phyloP scores from a whole-genome alignment of 768 basidiomycete species.

The Mycena belliarum region DNA sequence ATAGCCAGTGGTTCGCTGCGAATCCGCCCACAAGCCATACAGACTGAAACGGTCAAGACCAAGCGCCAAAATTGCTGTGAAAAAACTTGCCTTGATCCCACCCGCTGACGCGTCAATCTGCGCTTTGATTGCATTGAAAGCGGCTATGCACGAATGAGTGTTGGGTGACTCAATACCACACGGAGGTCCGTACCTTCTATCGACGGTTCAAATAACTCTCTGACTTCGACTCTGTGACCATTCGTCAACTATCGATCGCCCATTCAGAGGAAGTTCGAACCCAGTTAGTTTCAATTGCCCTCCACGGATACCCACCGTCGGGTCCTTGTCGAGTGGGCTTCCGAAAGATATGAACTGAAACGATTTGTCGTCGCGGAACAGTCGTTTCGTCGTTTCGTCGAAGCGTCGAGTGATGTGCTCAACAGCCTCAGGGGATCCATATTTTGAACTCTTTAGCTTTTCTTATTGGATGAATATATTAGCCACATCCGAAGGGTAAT shows the following conservation, averaged over 20 bases:
- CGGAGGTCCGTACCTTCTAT: conserved; percentile 47
- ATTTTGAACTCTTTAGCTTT: conserved; percentile 72
- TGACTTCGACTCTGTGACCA: conserved; percentile 42
- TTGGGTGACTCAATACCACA: background rate
- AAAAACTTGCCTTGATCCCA: conserved; percentile 57
- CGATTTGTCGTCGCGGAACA: conserved; percentile 70
- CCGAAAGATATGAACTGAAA: conserved; percentile 76
- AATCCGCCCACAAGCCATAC: conserved; percentile 85
- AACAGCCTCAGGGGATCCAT: conserved; percentile 67
- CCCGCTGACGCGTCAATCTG: conserved; percentile 73
- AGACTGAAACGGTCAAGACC: conserved; percentile 44
- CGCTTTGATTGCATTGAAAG: conserved; percentile 63
- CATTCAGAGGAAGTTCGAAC: conserved; percentile 32
- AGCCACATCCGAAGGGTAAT: conserved; percentile 18
- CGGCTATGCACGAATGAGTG: conserved; percentile 40
- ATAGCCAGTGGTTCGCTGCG: conserved; percentile 81
- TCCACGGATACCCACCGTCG: conserved; percentile 64
- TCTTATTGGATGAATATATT: too few species aligned
- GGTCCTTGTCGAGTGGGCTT: conserved; percentile 76
- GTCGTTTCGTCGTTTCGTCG: conserved; percentile 80
- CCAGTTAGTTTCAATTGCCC: conserved; percentile 75
- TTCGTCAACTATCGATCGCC: too few species aligned
- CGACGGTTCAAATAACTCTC: conserved; percentile 77
- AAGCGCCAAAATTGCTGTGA: background rate
- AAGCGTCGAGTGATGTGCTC: conserved; percentile 82